Base-by-base conservation (phyloP, 75 land plant species). In the Cunninghamia lanceolata region DNA sequence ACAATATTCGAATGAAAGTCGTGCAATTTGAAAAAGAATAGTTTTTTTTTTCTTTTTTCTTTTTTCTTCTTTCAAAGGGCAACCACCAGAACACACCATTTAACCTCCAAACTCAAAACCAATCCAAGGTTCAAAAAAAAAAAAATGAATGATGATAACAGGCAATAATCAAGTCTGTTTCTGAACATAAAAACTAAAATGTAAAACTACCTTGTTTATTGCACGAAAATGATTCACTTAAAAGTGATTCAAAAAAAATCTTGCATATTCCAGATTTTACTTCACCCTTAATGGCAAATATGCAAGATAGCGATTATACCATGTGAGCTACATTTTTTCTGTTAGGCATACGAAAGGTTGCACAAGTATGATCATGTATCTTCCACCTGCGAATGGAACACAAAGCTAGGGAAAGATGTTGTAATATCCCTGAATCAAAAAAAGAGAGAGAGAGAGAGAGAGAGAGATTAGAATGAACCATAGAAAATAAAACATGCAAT, bases 311-410 rank as follows among this genome's bases (percentile, higher is more conserved):
- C 30, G 4, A 45, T 17, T n/a, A 43, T 28, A 15, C 8, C 82
- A 28, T 10, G 47, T n/a, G 25, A 5, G 47, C 82, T 80, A 83
- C 84, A 83, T 83, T 83, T 83, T 83, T 83, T 50, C 66, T 13
- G n/a, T 83, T 45, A 43, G 14, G 34, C n/a, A 43, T 45, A 80
- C 15, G 46, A 45, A 39, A 21, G 21, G 3, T 40, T 25, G 42
- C 80, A 19, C 11, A 47, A 45, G 30, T 45, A 28, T n/a, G 32
- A 80, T 88, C 89, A 90, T 9, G 91, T 90, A 82, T 91, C 92
- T 56, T 91, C 92, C 42, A 91, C 92, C 82, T 90, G 92, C 13
- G 92, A 91, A 81, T 91, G 89, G 81, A 91, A 91, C 50, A 91
- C 89, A 90, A 91, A 91, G 73, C 92, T 91, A 53, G 92, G 92